Evolutionary conservation across 2,329 filamentous ascomycete species (phyloP).

Genomic region (Neonectria faginata): DNA sequence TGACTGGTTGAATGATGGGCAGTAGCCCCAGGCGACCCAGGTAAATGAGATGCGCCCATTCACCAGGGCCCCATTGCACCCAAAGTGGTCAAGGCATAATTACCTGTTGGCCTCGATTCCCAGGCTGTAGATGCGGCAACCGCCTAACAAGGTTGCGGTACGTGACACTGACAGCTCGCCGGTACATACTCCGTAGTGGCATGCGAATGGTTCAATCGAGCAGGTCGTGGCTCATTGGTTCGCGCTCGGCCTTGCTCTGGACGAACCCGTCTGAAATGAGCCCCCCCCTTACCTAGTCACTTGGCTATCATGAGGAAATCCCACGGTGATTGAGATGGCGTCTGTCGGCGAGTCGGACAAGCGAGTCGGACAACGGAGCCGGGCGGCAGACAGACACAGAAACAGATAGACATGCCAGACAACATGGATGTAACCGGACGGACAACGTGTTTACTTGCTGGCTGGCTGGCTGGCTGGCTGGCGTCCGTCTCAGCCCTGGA

Average conservation of each 20-base stretch:
- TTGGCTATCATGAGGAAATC: conserved; percentile 18
- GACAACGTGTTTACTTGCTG: background rate
- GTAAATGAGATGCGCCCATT: conserved; percentile 29
- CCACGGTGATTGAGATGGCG: conserved; percentile 7
- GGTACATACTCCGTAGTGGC: background rate
- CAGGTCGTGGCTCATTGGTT: conserved; percentile 17
- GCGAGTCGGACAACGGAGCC: conserved; percentile 1
- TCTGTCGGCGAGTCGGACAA: too few relatives aligned
- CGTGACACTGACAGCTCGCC: conserved; percentile 3
- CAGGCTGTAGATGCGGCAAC: conserved; percentile 5
- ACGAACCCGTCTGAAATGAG: conserved; percentile 44
- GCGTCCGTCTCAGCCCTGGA: conserved; percentile 19
- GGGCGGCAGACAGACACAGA: background rate
- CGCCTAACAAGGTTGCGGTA: background rate
- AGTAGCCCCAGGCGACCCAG: conserved; percentile 11
- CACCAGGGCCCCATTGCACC: conserved; percentile 19
- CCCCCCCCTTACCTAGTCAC: conserved; percentile 36
- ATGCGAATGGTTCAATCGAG: conserved; percentile 17
- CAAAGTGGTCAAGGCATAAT: conserved; percentile 27
- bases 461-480: background rate
- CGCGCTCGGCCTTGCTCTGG: conserved; percentile 7
- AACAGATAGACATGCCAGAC: background rate
- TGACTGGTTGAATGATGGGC: background rate
- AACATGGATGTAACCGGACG: background rate
- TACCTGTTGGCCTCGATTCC: conserved; percentile 13